phyloP scores from a whole-genome alignment of 768 basidiomycete species.

The Lyophyllum decastes region DNA sequence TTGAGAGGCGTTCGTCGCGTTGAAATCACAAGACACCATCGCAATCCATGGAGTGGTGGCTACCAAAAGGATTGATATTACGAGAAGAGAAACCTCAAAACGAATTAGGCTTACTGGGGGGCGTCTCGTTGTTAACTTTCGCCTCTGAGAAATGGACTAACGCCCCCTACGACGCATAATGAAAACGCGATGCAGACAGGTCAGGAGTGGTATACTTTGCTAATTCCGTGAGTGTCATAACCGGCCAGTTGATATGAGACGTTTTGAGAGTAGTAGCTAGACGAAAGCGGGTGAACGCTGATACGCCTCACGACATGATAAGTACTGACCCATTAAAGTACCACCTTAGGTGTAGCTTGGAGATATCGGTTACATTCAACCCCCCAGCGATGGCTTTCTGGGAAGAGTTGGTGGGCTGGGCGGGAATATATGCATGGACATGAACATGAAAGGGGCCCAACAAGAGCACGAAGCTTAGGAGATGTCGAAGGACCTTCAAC shows the following conservation, averaged over 20 bases:
- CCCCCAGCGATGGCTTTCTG: constrained; percentile 38
- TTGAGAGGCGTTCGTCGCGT: constrained; percentile 64
- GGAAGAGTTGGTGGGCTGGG: constrained; percentile 69
- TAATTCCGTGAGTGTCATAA: constrained; percentile 47
- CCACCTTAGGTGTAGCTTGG: constrained; percentile 64
- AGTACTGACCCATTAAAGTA: constrained; percentile 47
- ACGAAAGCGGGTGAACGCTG: not conserved
- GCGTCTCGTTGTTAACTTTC: constrained; percentile 43
- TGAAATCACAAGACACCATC: constrained; percentile 79
- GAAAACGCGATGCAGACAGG: not conserved
- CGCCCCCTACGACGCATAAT: constrained; percentile 57
- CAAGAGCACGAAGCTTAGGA: constrained; percentile 16
- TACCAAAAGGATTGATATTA: constrained; percentile 18
- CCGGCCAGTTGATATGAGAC: constrained; percentile 65
- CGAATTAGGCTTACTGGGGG: constrained; percentile 41
- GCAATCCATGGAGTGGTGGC: constrained; percentile 91
- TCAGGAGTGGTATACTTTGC: constrained; percentile 43
- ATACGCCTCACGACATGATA: constrained; percentile 2
- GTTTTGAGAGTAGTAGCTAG: constrained; percentile 51
- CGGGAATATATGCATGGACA: constrained; percentile 64
- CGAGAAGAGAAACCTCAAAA: not conserved
- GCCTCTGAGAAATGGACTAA: constrained; percentile 83
- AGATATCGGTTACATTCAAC: constrained; percentile 56
- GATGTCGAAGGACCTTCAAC: not conserved
- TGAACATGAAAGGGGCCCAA: constrained; percentile 18